A percentile compares a stretch with the other conserved stretches of the same genome.
phyloP scores from a whole-genome alignment of 805 yeast species.

The Brettanomyces bruxellensis region DNA sequence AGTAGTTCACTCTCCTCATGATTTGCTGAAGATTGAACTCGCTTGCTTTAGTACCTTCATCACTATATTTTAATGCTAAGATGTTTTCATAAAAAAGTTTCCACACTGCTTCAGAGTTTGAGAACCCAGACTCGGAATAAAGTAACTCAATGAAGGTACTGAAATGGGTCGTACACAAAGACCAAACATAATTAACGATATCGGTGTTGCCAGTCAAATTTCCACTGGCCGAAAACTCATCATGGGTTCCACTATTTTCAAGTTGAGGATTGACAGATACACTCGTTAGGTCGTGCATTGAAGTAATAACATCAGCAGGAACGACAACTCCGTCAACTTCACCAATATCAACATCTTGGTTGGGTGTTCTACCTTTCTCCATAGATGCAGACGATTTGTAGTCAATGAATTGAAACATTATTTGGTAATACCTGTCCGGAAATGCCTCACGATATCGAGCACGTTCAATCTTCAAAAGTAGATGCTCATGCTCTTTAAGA shows the following conservation, averaged over 20 bases:
- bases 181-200: conserved; percentile 17
- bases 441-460: conserved; percentile 7
- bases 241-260: neutral
- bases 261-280: conserved; percentile 8
- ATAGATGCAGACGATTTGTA: conserved; percentile 1
- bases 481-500: conserved; percentile 11
- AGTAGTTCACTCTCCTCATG: conserved; percentile 25
- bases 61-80: conserved; percentile 6
- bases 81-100: conserved; percentile 2
- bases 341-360: conserved; percentile 12
- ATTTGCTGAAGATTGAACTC: conserved; percentile 3
- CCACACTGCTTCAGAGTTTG: neutral
- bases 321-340: conserved; percentile 16
- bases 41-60: neutral
- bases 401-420: conserved; percentile 8
- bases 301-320: conserved; percentile 16
- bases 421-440: conserved; percentile 11
- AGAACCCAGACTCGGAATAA: conserved; percentile 4
- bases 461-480: conserved; percentile 10
- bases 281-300: conserved; percentile 16
- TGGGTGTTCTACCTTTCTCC: conserved; percentile 1
- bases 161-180: conserved; percentile 10
- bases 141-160: conserved; percentile 14
- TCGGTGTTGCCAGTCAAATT: conserved; percentile 2
- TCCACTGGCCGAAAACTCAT: neutral